phyloP scores from a whole-genome alignment of 2,329 filamentous ascomycete genomes.

The Lasiodiplodia gonubiensis region DNA sequence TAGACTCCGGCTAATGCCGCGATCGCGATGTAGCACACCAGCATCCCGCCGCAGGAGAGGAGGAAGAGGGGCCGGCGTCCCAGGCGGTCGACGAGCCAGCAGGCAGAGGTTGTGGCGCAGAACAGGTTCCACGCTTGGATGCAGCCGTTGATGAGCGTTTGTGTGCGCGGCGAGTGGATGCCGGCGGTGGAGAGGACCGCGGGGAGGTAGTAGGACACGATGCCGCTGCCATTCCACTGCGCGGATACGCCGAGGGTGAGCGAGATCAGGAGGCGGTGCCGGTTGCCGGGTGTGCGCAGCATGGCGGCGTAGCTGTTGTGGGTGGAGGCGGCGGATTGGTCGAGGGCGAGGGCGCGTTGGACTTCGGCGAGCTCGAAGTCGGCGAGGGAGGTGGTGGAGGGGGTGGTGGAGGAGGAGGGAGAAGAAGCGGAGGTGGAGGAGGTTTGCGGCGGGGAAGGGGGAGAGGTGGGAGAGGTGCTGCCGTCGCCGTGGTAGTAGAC shows the following conservation, averaged over 20 bases:
- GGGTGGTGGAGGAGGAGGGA: no score
- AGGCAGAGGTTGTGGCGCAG: neutral
- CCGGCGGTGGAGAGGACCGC: neutral
- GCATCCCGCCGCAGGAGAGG: neutral
- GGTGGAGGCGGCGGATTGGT: slow-evolving; percentile 42
- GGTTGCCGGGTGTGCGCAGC: slow-evolving; percentile 57
- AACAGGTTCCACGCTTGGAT: neutral
- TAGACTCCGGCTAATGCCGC: neutral
- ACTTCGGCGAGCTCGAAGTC: slow-evolving; percentile 59
- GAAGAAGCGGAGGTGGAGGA: neutral
- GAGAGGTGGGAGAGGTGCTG: no score
- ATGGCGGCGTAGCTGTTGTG: slow-evolving; percentile 51
- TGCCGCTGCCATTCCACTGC: slow-evolving; percentile 62
- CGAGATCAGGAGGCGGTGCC: slow-evolving; percentile 59
- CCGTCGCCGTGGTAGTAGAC: neutral
- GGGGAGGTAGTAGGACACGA: neutral
- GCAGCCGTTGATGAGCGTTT: neutral
- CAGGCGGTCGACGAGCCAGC: neutral
- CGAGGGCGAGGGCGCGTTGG: slow-evolving; percentile 53
- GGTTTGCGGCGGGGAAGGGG: no score
- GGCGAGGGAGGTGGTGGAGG: slow-evolving; percentile 42
- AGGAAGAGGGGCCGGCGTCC: neutral
- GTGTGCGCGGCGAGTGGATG: neutral
- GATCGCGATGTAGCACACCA: neutral
- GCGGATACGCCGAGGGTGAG: slow-evolving; percentile 62